Base-by-base conservation (phyloP, 176 grass and related monocot genomes). In the Zizania latifolia region DNA sequence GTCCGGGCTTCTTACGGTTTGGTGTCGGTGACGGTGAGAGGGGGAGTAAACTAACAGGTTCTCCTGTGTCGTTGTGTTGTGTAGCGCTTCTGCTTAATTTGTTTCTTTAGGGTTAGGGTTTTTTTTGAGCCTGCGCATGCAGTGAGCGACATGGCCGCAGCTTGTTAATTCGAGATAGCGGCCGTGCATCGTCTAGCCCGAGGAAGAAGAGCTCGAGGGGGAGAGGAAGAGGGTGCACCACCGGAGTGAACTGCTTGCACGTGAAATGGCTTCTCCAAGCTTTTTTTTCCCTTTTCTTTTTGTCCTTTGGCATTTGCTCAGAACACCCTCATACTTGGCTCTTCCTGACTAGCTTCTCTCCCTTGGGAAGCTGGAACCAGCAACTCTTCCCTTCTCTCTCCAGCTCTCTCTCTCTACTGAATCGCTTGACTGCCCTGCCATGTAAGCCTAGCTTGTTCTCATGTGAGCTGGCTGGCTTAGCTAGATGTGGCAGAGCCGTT, bases 21-120 rank as follows among this genome's bases (percentile, higher is more conserved):
- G 79, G 65, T 67, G 72, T 78, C 74, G 58, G 51, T n/a, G 67
- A 37, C 34, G 3, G 34, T 36, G 34, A 36, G 34, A 6, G 34
- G 34, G 83, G 4, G 50, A 75, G 56, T 84, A 70, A 70, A 67
- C 48, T 57, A 68, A 59, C 30, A 28, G 54, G 71, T n/a, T n/a
- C n/a, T n/a, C n/a, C n/a, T n/a, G n/a, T n/a, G n/a, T n/a, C n/a
- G 71, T 59, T 85, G 67, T 32, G 32, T 31, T 71, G 69, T 19
- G 32, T n/a, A 2, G 56, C 58, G 62, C 39, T 28, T 51, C 45
- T 81, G 70, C 33, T 34, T n/a, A n/a, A n/a, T n/a, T 53, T 40
- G 15, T 48, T 53, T 43, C 72, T 67, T 65, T 88, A 89, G 79
- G 83, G 83, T 91, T 91, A 93, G 90, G 90, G 85, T 93, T 97